A percentile compares a stretch with the other conserved stretches of the same genome.
Conservation (phyloP, 2,329 filamentous ascomycete species). For the Xylaria sp. region DNA sequence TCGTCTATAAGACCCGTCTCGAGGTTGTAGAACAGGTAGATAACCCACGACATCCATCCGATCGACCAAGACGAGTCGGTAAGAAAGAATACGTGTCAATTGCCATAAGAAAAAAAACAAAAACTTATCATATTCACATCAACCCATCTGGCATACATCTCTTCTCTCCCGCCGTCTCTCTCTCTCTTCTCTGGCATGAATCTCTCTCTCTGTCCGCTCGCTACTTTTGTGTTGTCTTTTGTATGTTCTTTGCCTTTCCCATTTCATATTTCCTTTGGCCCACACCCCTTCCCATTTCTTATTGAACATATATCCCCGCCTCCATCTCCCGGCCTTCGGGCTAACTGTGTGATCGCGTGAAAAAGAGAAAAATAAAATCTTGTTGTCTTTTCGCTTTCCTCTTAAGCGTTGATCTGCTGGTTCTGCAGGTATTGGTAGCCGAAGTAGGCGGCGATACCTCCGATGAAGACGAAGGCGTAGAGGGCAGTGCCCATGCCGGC, state of each 20-base stretch:
- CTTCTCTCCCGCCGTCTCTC: neutral
- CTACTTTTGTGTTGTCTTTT: too few relatives aligned
- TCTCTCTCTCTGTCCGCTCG: too few relatives aligned
- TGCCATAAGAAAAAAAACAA: slow-evolving; percentile 1
- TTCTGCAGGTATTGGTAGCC: slow-evolving; percentile 81
- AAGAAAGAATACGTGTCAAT: slow-evolving; percentile 17
- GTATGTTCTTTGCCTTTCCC: too few relatives aligned
- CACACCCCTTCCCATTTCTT: slow-evolving; percentile 3
- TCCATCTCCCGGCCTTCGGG: too few relatives aligned
- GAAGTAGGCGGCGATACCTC: slow-evolving; percentile 70
- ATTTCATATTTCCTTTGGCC: too few relatives aligned
- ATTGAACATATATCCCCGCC: neutral
- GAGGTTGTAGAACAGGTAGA: neutral
- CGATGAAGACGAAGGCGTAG: slow-evolving; percentile 75
- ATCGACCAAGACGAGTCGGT: slow-evolving; percentile 25
- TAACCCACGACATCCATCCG: slow-evolving; percentile 5
- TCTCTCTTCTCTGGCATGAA: neutral
- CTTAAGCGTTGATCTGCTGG: slow-evolving; percentile 35
- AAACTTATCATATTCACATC: slow-evolving; percentile 15
- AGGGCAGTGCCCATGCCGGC: slow-evolving; percentile 68
- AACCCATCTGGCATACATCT: slow-evolving; percentile 8
- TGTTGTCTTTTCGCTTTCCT: neutral
- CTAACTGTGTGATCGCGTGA: neutral
- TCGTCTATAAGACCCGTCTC: slow-evolving; percentile 11
- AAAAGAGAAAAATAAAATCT: neutral